These are phyloP conservation scores for Takashimella koratensis DNA, from an alignment of 1,284 basidiomycete species.

Conservation along the genomic window DNA sequence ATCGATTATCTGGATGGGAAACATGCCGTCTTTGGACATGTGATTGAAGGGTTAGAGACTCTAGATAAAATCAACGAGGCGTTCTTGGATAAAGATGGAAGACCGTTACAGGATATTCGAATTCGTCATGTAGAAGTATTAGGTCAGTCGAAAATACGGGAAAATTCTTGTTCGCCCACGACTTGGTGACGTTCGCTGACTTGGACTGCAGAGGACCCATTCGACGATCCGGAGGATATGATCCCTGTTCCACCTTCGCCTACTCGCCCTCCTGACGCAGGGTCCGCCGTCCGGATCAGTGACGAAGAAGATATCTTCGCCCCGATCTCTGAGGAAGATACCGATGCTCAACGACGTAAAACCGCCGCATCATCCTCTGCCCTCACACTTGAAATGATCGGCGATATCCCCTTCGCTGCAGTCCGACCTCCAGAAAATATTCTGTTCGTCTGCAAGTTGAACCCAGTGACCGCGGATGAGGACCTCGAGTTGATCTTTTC, in stretches of 20 bases:
- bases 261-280: slow-evolving; percentile 64
- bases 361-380: slow-evolving; percentile 89
- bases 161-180: not conserved
- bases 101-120: slow-evolving; percentile 88
- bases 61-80: slow-evolving; percentile 90
- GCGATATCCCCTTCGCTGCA: slow-evolving; percentile 96
- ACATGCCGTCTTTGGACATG: slow-evolving; percentile 91
- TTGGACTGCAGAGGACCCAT: slow-evolving; percentile 75
- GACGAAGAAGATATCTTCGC: slow-evolving; percentile 81
- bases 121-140: slow-evolving; percentile 90
- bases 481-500: slow-evolving; percentile 97
- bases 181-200: not conserved
- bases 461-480: slow-evolving; percentile 90
- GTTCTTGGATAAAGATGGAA: slow-evolving; percentile 78
- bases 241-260: slow-evolving; percentile 72
- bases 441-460: slow-evolving; percentile 97
- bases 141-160: slow-evolving; percentile 55
- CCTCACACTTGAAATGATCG: slow-evolving; percentile 97
- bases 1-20: slow-evolving; percentile 95
- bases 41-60: slow-evolving; percentile 90
- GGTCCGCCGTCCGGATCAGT: slow-evolving; percentile 64
- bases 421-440: slow-evolving; percentile 98
- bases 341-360: slow-evolving; percentile 70
- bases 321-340: slow-evolving; percentile 65
- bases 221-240: slow-evolving; percentile 76